These are phyloP conservation scores for Eucalyptus camaldulensis DNA, from an alignment of 345 rosid genomes.

Conservation along the genomic window DNA sequence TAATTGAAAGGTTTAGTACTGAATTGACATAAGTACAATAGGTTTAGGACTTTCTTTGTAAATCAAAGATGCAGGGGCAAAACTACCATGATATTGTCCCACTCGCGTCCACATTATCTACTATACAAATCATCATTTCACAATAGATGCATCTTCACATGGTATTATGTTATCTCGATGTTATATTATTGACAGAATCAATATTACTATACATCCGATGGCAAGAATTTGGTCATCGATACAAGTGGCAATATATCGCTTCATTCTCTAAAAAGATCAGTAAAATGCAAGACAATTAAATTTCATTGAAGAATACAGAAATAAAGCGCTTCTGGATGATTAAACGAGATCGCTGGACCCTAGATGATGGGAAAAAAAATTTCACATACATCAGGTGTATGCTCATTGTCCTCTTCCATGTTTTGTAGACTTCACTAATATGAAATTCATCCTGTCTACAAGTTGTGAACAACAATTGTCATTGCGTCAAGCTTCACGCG, in stretches of 20 bases:
- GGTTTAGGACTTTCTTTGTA: too few species aligned
- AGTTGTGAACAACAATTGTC: not conserved
- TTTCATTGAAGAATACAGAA: not conserved
- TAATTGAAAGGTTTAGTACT: too few species aligned
- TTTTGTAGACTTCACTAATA: not conserved
- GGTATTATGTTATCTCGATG: not conserved
- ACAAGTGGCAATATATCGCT: not conserved
- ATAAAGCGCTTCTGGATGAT: not conserved
- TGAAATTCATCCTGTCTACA: not conserved
- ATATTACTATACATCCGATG: not conserved
- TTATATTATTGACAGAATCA: not conserved
- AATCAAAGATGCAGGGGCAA: not conserved
- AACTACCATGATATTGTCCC: not conserved
- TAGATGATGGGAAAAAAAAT: not conserved
- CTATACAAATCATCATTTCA: not conserved
- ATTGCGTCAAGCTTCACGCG: not conserved
- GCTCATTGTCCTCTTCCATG: not conserved
- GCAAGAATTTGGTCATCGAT: not conserved
- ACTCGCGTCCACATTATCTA: not conserved
- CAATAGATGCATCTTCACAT: not conserved
- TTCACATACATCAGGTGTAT: not conserved
- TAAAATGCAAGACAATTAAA: not conserved
- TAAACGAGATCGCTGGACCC: not conserved
- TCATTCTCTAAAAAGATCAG: not conserved
- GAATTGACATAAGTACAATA: fast-evolving